Evolutionary conservation across 352 stramenopile species (phyloP), one percentile per base, ranked within the genome.

Genomic region (Globisporangium parvum): DNA sequence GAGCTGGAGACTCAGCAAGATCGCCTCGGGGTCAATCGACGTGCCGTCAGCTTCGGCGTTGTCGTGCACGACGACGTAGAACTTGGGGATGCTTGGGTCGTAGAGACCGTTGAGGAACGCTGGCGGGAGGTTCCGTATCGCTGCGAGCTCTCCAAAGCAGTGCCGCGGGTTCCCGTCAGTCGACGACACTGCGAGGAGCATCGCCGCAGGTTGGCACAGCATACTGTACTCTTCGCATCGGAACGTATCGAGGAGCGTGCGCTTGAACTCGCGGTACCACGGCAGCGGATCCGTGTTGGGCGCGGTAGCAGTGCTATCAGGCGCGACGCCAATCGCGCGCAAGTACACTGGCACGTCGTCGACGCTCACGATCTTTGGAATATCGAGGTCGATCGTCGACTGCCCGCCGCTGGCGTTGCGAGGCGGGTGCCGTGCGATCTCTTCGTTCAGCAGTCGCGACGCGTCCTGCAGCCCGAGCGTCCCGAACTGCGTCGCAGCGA

Each of bases 31-130:
- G 62, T 94, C 84, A 40, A 94, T 94, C 0, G 72, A 75, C 33
- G 84, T 94, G 31, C 80, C 77, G 12, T 86, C 69, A 1, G 84
- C 89, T 65, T 96, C 82, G 37, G 72, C 57, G 5, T 80, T 61
- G 62, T 97, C 89, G 53, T 97, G 89, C 24, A 97, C 41, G 17
- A 97, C 72, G n/a, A 97, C 60, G 60, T 91, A 96, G 55, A 90
- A 95, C 58, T 93, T 91, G 15, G 85, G 77, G 14, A 96, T 55
- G 33, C 76, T 84, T 6, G 74, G 62, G 57, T 95, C 86, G 56
- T 94, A 96, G 2, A 92, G 56, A 8, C 80, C 85, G 54, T 88
- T 68, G 14, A 83, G 69, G 53, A 95, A 95, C 17, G 75, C 67
- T 0, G 54, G 26, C 0, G 85, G 85, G 0, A 95, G 60, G 40